Evolutionary conservation across 768 basidiomycete species (phyloP), one percentile per base, ranked within the genome.

Genomic region (Leccinum disarticulatum): DNA sequence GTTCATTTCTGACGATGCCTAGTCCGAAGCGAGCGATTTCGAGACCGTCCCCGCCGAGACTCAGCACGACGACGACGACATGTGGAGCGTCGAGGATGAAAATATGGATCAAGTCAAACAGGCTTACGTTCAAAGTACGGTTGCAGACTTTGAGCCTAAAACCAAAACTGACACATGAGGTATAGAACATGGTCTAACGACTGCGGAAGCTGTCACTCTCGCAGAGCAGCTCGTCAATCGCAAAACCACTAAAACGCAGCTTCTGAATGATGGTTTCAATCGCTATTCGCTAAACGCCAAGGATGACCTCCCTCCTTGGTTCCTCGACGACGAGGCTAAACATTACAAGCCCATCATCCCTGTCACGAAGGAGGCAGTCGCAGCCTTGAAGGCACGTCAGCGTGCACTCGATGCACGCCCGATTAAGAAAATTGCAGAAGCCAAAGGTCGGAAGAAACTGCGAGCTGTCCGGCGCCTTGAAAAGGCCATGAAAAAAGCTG

Each of bases 361-460:
- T n/a, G 81, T 98, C 57, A 98, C 95, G 1, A 98, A 96, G 73
- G 97, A 98, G 72, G 97, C 97, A 10, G 80, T 98, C 57, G 81
- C 82, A 52, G 87, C 86, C 10, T 80, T 99, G 31, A 87, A 91
- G 31, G 91, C 90, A 22, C 93, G 91, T 74, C 91, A 95, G 75
- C 89, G 96, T 13, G 92, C 94, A 14, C 79, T 99, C 52, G 95
- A 99, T 71, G 94, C 96, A 1, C 86, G 97, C 27, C 97, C 97
- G 17, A 98, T 99, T 77, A 98, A 97, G 79, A 99, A 99, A 80
- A 85, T 98, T 7, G 97, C 96, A 9, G 97, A 98, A 76, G 97
- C 97, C 14, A 98, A 98, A 74, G 95, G 93, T 30, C 84, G 97
- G 62, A 99, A 99, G 77, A 98, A 98, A 77, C 77, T 92, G 70